Evolutionary conservation across 2,329 filamentous ascomycete species (phyloP).

Genomic region (Dactylonectria estremocensis): DNA sequence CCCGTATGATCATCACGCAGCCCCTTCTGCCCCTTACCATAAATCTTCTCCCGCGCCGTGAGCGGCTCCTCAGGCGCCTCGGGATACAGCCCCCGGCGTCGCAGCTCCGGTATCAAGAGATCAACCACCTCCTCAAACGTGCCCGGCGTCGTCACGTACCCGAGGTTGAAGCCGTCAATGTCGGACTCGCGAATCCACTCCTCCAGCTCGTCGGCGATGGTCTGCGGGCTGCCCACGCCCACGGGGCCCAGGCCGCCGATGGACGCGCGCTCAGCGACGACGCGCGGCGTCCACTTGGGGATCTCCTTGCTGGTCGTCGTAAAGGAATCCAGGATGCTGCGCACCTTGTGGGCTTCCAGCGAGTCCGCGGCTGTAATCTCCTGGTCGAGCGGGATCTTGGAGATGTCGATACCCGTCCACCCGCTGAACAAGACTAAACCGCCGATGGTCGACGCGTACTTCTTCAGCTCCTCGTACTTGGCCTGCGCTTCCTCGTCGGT

Average conservation of each 20-base stretch:
- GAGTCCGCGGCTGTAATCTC: slow-evolving; percentile 70
- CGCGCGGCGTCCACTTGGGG: slow-evolving; percentile 61
- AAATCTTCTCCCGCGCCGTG: slow-evolving; percentile 73
- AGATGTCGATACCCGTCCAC: slow-evolving; percentile 74
- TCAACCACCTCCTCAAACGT: slow-evolving; percentile 53
- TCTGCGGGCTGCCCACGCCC: slow-evolving; percentile 56
- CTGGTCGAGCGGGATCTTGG: slow-evolving; percentile 70
- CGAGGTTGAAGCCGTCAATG: slow-evolving; percentile 60
- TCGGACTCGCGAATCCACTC: slow-evolving; percentile 60
- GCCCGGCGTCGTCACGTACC: slow-evolving; percentile 61
- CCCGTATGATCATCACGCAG: slow-evolving; percentile 73
- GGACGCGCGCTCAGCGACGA: slow-evolving; percentile 58
- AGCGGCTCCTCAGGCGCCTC: slow-evolving; percentile 50
- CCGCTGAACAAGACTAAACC: slow-evolving; percentile 70
- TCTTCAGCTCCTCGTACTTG: slow-evolving; percentile 66
- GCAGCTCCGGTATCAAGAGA: slow-evolving; percentile 50
- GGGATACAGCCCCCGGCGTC: slow-evolving; percentile 49
- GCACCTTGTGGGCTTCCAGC: slow-evolving; percentile 66
- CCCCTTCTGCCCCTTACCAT: slow-evolving; percentile 70
- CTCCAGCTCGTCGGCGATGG: slow-evolving; percentile 62
- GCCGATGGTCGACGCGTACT: slow-evolving; percentile 67
- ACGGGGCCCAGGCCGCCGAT: slow-evolving; percentile 59
- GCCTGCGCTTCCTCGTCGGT: slow-evolving; percentile 68
- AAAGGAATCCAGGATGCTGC: slow-evolving; percentile 64
- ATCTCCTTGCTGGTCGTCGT: slow-evolving; percentile 62